These are phyloP conservation scores for Lanmaoa rubissima DNA, from an alignment of 768 basidiomycete genomes.

Conservation along the genomic window DNA sequence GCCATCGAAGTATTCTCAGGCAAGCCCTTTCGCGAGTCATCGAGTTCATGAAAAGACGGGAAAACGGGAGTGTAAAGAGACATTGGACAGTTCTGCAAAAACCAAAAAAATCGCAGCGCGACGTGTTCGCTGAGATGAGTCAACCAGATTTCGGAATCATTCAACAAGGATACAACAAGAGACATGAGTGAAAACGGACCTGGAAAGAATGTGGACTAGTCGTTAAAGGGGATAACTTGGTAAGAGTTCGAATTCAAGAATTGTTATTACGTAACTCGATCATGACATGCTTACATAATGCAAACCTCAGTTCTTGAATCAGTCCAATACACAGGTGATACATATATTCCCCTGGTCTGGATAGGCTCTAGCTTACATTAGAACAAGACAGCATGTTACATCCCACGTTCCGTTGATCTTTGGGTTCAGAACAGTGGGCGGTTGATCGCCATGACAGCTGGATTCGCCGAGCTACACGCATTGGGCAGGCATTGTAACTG, in stretches of 20 bases:
- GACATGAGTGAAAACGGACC: slow-evolving; percentile 1
- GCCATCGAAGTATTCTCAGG: neutral
- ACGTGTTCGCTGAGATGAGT: neutral
- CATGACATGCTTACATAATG: slow-evolving; percentile 10
- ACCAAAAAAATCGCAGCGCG: neutral
- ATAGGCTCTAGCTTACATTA: neutral
- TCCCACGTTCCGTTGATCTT: slow-evolving; percentile 14
- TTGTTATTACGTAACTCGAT: slow-evolving; percentile 12
- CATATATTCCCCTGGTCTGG: slow-evolving; percentile 2
- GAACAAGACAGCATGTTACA: neutral
- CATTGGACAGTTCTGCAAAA: slow-evolving; percentile 17
- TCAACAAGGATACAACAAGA: neutral
- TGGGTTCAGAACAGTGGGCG: slow-evolving; percentile 10
- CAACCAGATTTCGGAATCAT: neutral
- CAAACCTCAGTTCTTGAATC: too few species aligned
- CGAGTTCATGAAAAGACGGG: slow-evolving; percentile 20
- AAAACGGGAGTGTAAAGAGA: slow-evolving; percentile 37
- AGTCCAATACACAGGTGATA: neutral
- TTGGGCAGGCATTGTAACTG: slow-evolving; percentile 6
- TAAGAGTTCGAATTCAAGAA: neutral
- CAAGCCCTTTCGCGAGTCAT: slow-evolving; percentile 4
- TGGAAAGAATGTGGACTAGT: neutral
- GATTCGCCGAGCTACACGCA: slow-evolving; percentile 20
- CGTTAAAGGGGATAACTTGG: neutral
- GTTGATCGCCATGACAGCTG: slow-evolving; percentile 19